A percentile compares a stretch with the other conserved stretches of the same genome.
These are phyloP conservation scores for Macadamia integrifolia DNA, from an alignment of 164 flowering plant species.

Conservation along the genomic window DNA sequence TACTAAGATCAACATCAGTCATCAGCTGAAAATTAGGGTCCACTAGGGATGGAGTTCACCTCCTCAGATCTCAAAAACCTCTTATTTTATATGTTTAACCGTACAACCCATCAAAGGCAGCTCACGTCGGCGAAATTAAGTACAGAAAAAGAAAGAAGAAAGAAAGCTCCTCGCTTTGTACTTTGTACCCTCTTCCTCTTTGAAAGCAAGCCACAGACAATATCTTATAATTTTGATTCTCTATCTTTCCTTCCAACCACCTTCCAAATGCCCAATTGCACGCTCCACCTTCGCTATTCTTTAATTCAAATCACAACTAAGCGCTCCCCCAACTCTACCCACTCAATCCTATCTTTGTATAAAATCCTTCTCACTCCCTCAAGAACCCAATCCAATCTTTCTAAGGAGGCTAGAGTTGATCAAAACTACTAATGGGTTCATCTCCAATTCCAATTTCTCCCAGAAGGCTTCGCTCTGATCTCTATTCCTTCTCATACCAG, in stretches of 20 bases:
- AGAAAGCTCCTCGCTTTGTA: too few species aligned
- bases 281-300: not conserved
- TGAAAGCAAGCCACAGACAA: not conserved
- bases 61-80: too few species aligned
- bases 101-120: not conserved
- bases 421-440: constrained; percentile 20
- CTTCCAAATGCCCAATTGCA: not conserved
- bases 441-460: constrained; percentile 55
- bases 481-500: constrained; percentile 49
- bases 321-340: not conserved
- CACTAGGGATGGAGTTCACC: too few species aligned
- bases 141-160: too few species aligned
- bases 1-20: too few species aligned
- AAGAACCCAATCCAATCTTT: not conserved
- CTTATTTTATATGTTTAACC: not conserved
- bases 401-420: not conserved
- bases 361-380: not conserved
- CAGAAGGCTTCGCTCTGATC: constrained; percentile 64
- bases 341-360: not conserved
- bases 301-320: not conserved
- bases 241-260: not conserved
- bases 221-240: not conserved
- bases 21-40: too few species aligned
- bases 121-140: not conserved
- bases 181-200: too few species aligned